These are phyloP conservation scores for Plasmopara muralis DNA, from an alignment of 352 stramenopile species.

Conservation along the genomic window DNA sequence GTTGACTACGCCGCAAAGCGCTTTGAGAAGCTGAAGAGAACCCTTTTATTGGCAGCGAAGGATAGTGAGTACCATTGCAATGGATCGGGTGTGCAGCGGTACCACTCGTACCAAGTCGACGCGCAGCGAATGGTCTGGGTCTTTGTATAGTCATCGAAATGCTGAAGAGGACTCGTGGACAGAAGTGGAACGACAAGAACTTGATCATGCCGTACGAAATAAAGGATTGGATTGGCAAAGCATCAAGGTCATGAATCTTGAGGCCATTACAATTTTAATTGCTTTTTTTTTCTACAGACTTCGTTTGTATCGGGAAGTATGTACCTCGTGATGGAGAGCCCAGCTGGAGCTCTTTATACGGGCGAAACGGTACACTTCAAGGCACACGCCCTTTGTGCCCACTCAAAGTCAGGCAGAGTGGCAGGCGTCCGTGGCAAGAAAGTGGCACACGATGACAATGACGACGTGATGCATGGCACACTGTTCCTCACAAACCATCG, in stretches of 20 bases:
- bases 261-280: background rate
- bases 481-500: conserved; percentile 71
- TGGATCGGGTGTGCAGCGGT: conserved; percentile 9
- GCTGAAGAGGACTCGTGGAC: conserved; percentile 83
- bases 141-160: conserved; percentile 17
- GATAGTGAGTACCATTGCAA: background rate
- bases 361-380: conserved; percentile 71
- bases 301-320: conserved; percentile 74
- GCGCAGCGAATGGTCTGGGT: conserved; percentile 2
- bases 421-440: conserved; percentile 18
- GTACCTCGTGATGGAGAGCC: conserved; percentile 73
- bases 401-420: conserved; percentile 36
- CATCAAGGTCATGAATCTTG: conserved; percentile 1
- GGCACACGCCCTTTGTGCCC: conserved; percentile 61
- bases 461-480: conserved; percentile 46
- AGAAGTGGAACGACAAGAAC: conserved; percentile 69
- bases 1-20: background rate
- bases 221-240: conserved; percentile 6
- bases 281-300: conserved; percentile 33
- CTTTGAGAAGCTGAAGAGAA: too few species aligned
- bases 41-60: too few species aligned
- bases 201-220: conserved; percentile 59
- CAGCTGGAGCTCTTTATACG: conserved; percentile 40
- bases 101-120: conserved; percentile 2
- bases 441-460: conserved; percentile 3